Evolutionary conservation across 805 yeast genomes (phyloP).

Genomic region (Myxozyma mucilagina): DNA sequence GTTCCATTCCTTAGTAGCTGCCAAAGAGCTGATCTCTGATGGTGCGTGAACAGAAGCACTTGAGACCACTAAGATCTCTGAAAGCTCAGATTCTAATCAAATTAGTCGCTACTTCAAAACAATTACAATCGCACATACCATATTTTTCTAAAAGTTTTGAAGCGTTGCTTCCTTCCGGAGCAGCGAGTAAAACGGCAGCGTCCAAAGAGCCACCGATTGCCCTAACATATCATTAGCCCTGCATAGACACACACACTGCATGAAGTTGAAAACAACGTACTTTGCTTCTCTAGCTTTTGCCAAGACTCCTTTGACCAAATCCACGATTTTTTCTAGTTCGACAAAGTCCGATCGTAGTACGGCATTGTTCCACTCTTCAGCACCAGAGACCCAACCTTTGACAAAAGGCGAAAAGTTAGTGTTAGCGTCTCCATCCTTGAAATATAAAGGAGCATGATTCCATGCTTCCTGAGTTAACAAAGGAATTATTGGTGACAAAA

Average conservation of each 20-base stretch:
- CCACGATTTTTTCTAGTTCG: conserved; percentile 50
- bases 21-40: background rate
- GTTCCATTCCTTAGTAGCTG: background rate
- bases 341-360: conserved; percentile 49
- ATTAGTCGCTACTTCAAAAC: background rate
- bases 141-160: conserved; percentile 8
- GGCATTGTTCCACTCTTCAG: conserved; percentile 42
- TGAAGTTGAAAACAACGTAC: conserved; percentile 32
- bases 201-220: conserved; percentile 54
- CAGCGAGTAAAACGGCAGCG: conserved; percentile 47
- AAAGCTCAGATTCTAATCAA: conserved; percentile 46
- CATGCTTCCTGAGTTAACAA: conserved; percentile 85
- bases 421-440: conserved; percentile 31
- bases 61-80: conserved; percentile 66
- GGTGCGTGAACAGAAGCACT: conserved; percentile 45
- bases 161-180: conserved; percentile 31
- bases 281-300: conserved; percentile 60
- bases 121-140: conserved; percentile 3
- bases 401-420: conserved; percentile 49
- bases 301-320: conserved; percentile 51
- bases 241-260: background rate
- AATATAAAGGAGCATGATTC: conserved; percentile 52
- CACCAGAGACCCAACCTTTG: conserved; percentile 47
- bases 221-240: conserved; percentile 1
- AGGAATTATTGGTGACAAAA: conserved; percentile 82